Percentiles rank a stretch among this genome's conserved stretches.
These are phyloP conservation scores for Arthrobotrys megalospora DNA, from an alignment of 2,329 filamentous ascomycete genomes.

Conservation along the genomic window DNA sequence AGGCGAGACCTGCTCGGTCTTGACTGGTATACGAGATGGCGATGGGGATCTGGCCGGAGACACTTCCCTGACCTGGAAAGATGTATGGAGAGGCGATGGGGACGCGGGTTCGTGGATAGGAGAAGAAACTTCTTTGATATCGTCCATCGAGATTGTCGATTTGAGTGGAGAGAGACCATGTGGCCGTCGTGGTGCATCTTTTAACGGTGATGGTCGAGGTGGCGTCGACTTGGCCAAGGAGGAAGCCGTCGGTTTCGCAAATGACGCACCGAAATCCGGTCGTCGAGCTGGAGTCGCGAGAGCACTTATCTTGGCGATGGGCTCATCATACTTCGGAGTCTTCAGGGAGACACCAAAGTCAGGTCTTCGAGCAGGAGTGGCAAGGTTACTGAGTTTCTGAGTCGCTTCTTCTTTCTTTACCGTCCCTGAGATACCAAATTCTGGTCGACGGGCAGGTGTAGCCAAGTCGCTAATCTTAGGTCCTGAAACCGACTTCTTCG, in stretches of 20 bases:
- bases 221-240: conserved; percentile 43
- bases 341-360: conserved; percentile 14
- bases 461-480: conserved; percentile 37
- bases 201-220: conserved; percentile 33
- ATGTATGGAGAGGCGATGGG: neutral
- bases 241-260: conserved; percentile 48
- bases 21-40: conserved; percentile 18
- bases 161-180: conserved; percentile 44
- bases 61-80: neutral
- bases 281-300: conserved; percentile 28
- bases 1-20: neutral
- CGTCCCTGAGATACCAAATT: conserved; percentile 18
- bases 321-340: conserved; percentile 26
- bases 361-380: conserved; percentile 37
- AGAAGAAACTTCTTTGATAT: conserved; percentile 36
- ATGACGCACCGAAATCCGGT: conserved; percentile 22
- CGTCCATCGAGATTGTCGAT: conserved; percentile 36
- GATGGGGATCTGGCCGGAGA: conserved; percentile 4
- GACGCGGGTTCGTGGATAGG: conserved; percentile 3
- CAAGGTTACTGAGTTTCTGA: conserved; percentile 17
- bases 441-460: conserved; percentile 45
- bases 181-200: conserved; percentile 45
- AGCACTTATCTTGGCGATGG: neutral
- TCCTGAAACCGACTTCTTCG: conserved; percentile 1
- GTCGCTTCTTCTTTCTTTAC: neutral